Percentiles rank a stretch among this genome's conserved stretches.
phyloP scores from a whole-genome alignment of 208 protist species.

The Angomonas deanei region DNA sequence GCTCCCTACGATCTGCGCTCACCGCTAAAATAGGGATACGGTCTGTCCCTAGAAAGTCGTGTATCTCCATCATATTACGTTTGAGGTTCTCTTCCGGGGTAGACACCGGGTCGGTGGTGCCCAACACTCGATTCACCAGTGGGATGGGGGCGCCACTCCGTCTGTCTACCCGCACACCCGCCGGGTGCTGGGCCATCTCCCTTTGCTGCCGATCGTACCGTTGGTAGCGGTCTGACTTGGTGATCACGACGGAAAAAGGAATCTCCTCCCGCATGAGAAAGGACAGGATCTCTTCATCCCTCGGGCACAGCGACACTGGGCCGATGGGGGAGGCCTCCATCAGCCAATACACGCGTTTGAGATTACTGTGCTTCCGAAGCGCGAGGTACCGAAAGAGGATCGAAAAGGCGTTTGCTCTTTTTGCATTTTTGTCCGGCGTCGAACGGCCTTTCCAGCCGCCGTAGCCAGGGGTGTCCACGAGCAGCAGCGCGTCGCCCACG shows the following conservation, averaged over 20 bases:
- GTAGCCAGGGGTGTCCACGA: constrained; percentile 88
- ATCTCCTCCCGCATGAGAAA: constrained; percentile 73
- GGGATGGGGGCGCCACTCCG: neutral
- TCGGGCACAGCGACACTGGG: constrained; percentile 44
- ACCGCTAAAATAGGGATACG: constrained; percentile 68
- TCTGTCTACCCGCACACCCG: neutral
- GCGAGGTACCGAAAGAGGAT: constrained; percentile 85
- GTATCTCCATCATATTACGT: constrained; percentile 53
- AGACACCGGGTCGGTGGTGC: neutral
- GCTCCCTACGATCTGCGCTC: constrained; percentile 42
- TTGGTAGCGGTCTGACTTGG: constrained; percentile 79
- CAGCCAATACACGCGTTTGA: constrained; percentile 84
- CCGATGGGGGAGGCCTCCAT: constrained; percentile 50
- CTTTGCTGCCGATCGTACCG: constrained; percentile 11
- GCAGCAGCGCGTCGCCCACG: constrained; percentile 76
- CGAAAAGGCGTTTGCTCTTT: constrained; percentile 66
- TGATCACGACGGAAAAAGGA: constrained; percentile 76
- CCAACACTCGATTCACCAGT: neutral
- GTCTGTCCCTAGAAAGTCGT: constrained; percentile 61
- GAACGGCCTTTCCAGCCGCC: constrained; percentile 66
- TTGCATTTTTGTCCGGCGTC: constrained; percentile 23
- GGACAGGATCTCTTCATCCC: constrained; percentile 71
- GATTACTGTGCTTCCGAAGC: constrained; percentile 59
- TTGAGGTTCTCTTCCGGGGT: constrained; percentile 34
- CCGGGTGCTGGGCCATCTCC: neutral